A percentile compares a stretch with the other conserved stretches of the same genome.
Conservation (phyloP, 768 basidiomycete species). For the Termitomyces sp. region DNA sequence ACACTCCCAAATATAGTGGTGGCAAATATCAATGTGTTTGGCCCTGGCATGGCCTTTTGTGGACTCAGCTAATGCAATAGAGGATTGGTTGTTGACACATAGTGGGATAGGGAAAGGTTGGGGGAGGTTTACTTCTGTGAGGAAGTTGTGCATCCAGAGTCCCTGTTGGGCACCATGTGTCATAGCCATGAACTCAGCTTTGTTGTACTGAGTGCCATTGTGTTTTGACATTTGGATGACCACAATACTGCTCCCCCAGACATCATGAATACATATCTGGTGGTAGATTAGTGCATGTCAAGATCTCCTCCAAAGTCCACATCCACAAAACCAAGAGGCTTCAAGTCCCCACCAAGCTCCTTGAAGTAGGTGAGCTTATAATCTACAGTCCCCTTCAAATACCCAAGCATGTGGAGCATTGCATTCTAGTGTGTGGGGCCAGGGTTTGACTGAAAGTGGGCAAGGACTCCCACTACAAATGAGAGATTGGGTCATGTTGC, state of each 20-base stretch:
- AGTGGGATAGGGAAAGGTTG: too few species aligned
- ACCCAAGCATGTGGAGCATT: not conserved
- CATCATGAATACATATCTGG: not conserved
- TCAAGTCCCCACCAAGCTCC: not conserved
- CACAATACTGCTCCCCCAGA: not conserved
- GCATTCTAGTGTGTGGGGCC: not conserved
- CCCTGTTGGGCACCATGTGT: not conserved
- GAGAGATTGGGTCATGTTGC: not conserved
- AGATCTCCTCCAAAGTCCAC: not conserved
- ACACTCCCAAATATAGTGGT: too few species aligned
- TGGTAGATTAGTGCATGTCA: not conserved
- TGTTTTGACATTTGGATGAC: not conserved
- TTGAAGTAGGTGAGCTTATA: not conserved
- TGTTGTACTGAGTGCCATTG: not conserved
- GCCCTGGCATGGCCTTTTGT: too few species aligned
- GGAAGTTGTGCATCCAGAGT: not conserved
- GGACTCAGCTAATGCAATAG: too few species aligned
- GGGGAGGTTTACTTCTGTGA: not conserved
- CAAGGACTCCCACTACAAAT: not conserved
- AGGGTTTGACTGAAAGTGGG: not conserved
- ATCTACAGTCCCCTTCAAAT: not conserved
- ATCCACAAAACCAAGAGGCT: not conserved
- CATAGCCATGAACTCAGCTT: constrained; percentile 1
- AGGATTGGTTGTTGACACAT: too few species aligned
- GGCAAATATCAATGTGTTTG: too few species aligned